phyloP scores from a whole-genome alignment of 2,329 filamentous ascomycete genomes.

The Celoporthe dispersa region DNA sequence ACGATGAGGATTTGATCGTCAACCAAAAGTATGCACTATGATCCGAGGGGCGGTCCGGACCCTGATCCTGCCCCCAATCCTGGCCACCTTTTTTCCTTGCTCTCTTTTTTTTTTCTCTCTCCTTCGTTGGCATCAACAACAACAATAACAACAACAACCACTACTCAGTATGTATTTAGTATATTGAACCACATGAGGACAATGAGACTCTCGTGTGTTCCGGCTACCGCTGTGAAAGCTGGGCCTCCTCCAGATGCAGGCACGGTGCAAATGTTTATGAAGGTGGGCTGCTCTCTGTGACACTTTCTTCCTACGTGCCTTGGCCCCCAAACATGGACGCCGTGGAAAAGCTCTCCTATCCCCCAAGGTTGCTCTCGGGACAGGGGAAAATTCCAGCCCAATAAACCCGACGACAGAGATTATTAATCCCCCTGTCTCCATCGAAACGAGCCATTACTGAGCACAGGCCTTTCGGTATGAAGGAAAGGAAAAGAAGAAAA shows the following conservation, averaged over 20 bases:
- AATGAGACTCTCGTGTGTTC: no score
- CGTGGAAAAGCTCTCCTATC: not conserved
- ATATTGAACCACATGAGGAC: no score
- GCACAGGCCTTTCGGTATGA: no score
- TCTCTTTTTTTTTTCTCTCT: not conserved
- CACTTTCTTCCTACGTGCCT: not conserved
- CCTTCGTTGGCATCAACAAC: not conserved
- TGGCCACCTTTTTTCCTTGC: not conserved
- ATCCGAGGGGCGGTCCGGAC: slow-evolving; percentile 4
- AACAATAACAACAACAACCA: not conserved
- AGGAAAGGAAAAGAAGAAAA: no score
- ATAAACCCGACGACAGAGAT: not conserved
- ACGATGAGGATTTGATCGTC: not conserved
- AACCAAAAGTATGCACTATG: not conserved
- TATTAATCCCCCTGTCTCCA: not conserved
- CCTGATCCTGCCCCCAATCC: not conserved
- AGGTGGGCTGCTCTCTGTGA: not conserved
- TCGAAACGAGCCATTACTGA: not conserved
- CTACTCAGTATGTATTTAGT: not conserved
- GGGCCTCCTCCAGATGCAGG: not conserved
- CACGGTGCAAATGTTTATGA: not conserved
- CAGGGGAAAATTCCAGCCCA: not conserved
- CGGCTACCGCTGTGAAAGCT: no score
- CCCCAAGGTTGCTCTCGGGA: not conserved
- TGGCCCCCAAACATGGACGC: not conserved